A percentile compares a stretch with the other conserved stretches of the same genome.
Conservation (phyloP, 352 stramenopile species). For the Phytophthora macrochlamydospora region DNA sequence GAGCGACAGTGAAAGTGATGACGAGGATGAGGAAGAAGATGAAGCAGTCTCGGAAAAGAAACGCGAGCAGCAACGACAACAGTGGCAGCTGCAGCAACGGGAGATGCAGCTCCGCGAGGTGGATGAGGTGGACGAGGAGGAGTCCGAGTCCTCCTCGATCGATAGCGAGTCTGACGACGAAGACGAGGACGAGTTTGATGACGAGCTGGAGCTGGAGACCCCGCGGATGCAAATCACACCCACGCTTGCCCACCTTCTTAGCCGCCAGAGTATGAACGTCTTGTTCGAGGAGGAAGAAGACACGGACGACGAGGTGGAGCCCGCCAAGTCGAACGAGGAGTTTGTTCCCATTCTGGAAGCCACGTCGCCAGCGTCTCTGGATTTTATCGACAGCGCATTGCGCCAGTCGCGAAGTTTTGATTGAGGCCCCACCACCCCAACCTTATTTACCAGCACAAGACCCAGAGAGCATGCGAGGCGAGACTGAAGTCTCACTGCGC, state of each 20-base stretch:
- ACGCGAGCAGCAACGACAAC: slow-evolving; percentile 33
- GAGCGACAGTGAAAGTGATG: slow-evolving; percentile 36
- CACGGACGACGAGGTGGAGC: slow-evolving; percentile 35
- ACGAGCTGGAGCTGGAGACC: slow-evolving; percentile 39
- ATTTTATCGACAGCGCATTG: slow-evolving; percentile 51
- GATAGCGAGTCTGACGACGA: slow-evolving; percentile 39
- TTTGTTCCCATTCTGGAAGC: slow-evolving; percentile 66
- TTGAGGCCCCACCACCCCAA: slow-evolving; percentile 18
- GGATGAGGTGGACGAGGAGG: slow-evolving; percentile 27
- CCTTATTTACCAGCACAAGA: slow-evolving; percentile 36
- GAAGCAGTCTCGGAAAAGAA: slow-evolving; percentile 31
- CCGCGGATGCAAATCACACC: slow-evolving; percentile 51
- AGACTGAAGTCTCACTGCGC: slow-evolving; percentile 13
- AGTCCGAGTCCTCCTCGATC: slow-evolving; percentile 1
- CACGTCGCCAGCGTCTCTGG: slow-evolving; percentile 37
- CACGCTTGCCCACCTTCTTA: slow-evolving; percentile 48
- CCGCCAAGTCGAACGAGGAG: slow-evolving; percentile 45
- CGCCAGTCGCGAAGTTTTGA: slow-evolving; percentile 35
- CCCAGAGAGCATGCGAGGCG: slow-evolving; percentile 7
- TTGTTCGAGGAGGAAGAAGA: slow-evolving; percentile 65
- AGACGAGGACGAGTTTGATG: slow-evolving; percentile 34
- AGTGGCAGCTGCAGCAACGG: slow-evolving; percentile 44
- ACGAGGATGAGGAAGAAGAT: slow-evolving; percentile 24
- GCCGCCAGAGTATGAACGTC: slow-evolving; percentile 58
- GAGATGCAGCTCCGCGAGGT: slow-evolving; percentile 38